Percentiles rank a stretch among this genome's conserved stretches.
phyloP scores from a whole-genome alignment of 345 rosid genomes.

The Raphanus raphanistrum region DNA sequence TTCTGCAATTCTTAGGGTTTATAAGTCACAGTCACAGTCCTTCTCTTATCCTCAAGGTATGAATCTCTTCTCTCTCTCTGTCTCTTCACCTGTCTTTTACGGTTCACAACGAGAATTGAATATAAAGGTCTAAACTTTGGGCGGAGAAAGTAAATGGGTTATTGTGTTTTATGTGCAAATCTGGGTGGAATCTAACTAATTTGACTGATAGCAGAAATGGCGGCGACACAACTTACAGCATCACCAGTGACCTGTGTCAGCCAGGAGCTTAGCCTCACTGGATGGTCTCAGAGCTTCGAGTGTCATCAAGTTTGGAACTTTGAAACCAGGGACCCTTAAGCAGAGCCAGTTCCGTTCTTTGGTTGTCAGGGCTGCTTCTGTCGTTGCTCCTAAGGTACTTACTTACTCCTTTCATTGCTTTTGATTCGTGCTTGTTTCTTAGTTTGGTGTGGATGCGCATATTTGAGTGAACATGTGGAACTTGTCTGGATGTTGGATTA shows the following conservation, averaged over 20 bases:
- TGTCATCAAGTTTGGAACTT: constrained; percentile 52
- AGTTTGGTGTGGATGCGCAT: not conserved
- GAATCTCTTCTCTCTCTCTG: constrained; percentile 10
- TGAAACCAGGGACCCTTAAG: constrained; percentile 40
- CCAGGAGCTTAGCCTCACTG: constrained; percentile 54
- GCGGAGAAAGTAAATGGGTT: constrained; percentile 10
- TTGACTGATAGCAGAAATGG: constrained; percentile 48
- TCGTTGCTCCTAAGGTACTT: constrained; percentile 93
- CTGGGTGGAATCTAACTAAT: not conserved
- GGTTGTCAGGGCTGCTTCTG: constrained; percentile 80
- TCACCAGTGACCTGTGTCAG: constrained; percentile 57
- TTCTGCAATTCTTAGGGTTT: constrained; percentile 37
- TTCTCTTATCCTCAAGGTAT: constrained; percentile 37
- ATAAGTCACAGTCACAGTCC: too few relatives aligned
- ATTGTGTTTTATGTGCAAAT: not conserved
- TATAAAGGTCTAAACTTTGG: constrained; percentile 12
- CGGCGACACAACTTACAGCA: constrained; percentile 62
- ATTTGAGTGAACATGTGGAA: not conserved
- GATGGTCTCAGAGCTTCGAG: constrained; percentile 63
- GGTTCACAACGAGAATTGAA: constrained; percentile 10
- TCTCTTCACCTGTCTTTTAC: not conserved
- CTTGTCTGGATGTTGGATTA: not conserved
- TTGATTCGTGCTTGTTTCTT: not conserved
- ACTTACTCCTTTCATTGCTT: not conserved
- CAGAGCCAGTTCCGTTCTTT: constrained; percentile 45